Base-by-base conservation (phyloP, 371 early-diverging fungal species). In the Rhizopus arrhizus region DNA sequence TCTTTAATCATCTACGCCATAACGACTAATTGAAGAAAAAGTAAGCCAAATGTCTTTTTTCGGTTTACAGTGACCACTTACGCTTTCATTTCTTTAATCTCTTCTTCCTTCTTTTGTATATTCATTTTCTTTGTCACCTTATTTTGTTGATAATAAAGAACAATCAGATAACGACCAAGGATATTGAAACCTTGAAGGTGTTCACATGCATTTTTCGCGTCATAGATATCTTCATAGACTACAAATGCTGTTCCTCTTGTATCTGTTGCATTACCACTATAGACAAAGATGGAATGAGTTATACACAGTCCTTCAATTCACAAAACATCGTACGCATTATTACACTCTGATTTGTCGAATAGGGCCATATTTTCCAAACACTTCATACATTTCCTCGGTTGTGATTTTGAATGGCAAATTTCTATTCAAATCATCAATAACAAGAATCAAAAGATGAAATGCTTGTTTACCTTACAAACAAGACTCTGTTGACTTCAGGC, bases 291-390 rank as follows among this genome's bases (percentile, higher is more conserved):
- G 22, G 48, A 32, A 40, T 32, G 9, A 11, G 8, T 7, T 45
- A 29, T 8, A 22, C n/a, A 45, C n/a, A 34, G 0, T 36, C 28
- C 13, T 32, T 15, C 32, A 33, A 13, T 33, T 22, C 52, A 11
- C 22, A 33, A 34, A 36, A 61, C 49, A 29, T 22, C 10, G 8
- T 11, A 45, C 33, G 33, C 31, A 56, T n/a, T n/a, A 15, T 43
- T 82, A 85, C 84, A 94, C 73, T 73, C 97, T 84, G 38, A 98
- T 93, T 76, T 98, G 98, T 59, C 98, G 82, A 56, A 98, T 92
- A 7, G 96, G 89, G 4, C 98, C 98, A 67, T 97, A 96, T 82
- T 95, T 93, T 54, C 97, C 98, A 87, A 98, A 98, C 52, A 98
- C 83, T 68, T 96, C 96, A 70, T 93, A 98, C 87, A 97, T 86